Percentiles rank a stretch among this genome's conserved stretches.
These are phyloP conservation scores for Aspergillus pseudonomiae DNA, from an alignment of 2,329 filamentous ascomycete genomes.

Conservation along the genomic window DNA sequence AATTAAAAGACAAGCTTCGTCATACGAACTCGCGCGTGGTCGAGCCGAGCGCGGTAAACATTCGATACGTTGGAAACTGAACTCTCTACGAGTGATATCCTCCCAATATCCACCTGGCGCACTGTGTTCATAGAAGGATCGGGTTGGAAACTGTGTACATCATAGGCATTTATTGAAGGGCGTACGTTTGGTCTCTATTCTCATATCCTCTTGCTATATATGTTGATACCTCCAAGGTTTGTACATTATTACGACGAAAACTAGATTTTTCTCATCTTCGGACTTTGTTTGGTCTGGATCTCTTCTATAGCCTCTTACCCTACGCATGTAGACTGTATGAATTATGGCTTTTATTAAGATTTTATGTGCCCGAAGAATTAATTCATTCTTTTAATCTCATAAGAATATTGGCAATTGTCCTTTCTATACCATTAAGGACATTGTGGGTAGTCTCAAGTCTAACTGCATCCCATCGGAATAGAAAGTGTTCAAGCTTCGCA, in stretches of 20 bases:
- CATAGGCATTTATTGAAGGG: neutral
- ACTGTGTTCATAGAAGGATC: neutral
- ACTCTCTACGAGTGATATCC: neutral
- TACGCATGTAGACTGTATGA: neutral
- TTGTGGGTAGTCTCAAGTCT: neutral
- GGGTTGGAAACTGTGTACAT: neutral
- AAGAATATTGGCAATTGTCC: conserved; percentile 1
- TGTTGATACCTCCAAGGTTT: neutral
- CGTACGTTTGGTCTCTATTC: neutral
- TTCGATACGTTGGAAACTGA: conserved; percentile 1
- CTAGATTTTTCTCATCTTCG: neutral
- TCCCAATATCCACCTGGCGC: neutral
- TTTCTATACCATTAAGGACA: conserved; percentile 5
- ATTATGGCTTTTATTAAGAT: neutral
- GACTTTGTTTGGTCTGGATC: neutral
- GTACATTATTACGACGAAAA: neutral
- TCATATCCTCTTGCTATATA: neutral
- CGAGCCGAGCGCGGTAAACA: neutral
- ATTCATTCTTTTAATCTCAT: conserved; percentile 1
- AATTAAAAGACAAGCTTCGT: conserved; percentile 12
- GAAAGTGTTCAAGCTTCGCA: neutral
- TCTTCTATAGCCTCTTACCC: neutral
- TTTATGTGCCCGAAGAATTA: neutral
- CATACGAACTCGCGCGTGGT: conserved; percentile 2
- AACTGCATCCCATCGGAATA: neutral